Base-by-base conservation (phyloP, 257 asterid species). In the Verbena officinalis region DNA sequence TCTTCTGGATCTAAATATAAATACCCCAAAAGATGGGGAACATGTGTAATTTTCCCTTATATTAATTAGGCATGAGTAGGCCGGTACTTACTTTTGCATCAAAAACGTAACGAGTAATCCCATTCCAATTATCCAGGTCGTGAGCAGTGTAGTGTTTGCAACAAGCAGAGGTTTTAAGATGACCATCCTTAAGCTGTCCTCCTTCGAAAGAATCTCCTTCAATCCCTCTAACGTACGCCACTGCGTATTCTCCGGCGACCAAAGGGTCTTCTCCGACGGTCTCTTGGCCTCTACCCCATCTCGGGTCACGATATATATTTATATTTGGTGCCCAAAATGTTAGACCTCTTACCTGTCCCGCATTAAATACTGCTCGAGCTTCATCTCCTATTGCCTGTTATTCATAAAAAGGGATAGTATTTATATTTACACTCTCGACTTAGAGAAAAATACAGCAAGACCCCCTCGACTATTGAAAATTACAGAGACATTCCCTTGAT, bases 201-300 rank as follows among this genome's bases (percentile, higher is more conserved):
- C 91, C 95, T 69, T 77, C 82, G 31, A 79, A 81, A 57, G 80
- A 78, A 34, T 88, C 95, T 24, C 96, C 96, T 61, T 86, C 91
- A 22, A 88, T 65, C 20, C 96, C 96, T 61, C 91, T 81, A 34
- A 88, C 96, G 68, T 80, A 86, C 11, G 95, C 81, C 64, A 87
- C 82, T 3, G 86, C 85, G 42, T 90, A 86, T 14, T 78, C 72
- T 21, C 86, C 87, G 3, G 84, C 84, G 3, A 81, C 73, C 64
- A 52, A 19, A 14, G 95, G 95, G 71, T 87, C 95, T 68, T 90
- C 97, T 1, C 97, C 95, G 1, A 95, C 72, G 6, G 95, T 90
- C 70, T 90, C 95, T 61, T 90, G 97, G 4, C 97, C 97, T 71
- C 97, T 84, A 1, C 95, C 95, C 95, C 91, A 90, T 67, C 97